phyloP scores from a whole-genome alignment of 768 basidiomycete genomes.

The Boletellus ananiceps region DNA sequence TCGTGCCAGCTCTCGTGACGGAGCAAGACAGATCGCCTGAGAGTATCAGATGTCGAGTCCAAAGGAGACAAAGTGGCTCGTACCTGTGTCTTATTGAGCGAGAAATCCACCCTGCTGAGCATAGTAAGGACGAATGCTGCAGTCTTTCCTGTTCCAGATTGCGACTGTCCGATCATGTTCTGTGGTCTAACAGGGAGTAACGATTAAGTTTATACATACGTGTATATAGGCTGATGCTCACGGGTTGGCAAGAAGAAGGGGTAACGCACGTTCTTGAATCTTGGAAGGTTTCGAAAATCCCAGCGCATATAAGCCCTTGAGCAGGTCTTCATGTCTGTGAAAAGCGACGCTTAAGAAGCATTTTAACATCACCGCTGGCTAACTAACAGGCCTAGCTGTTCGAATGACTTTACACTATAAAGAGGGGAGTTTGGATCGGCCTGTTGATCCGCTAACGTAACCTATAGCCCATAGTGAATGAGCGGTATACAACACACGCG shows the following conservation, averaged over 20 bases:
- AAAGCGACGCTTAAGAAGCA: slow-evolving; percentile 5
- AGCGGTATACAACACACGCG: background rate
- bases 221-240: slow-evolving; percentile 35
- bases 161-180: slow-evolving; percentile 99
- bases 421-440: slow-evolving; percentile 94
- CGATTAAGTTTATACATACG: slow-evolving; percentile 5
- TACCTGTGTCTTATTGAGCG: slow-evolving; percentile 80
- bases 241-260: slow-evolving; percentile 87
- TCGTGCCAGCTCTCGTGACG: slow-evolving; percentile 94
- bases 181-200: slow-evolving; percentile 58
- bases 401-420: slow-evolving; percentile 89
- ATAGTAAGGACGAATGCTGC: slow-evolving; percentile 97
- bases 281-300: slow-evolving; percentile 98
- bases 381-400: slow-evolving; percentile 89
- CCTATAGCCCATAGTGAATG: slow-evolving; percentile 42
- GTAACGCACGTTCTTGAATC: slow-evolving; percentile 95
- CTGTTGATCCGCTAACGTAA: slow-evolving; percentile 96
- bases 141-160: slow-evolving; percentile 98
- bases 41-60: slow-evolving; percentile 4
- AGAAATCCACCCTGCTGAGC: slow-evolving; percentile 89
- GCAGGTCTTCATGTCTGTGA: slow-evolving; percentile 74
- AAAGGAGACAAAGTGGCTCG: slow-evolving; percentile 9
- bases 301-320: slow-evolving; percentile 93
- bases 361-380: background rate
- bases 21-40: slow-evolving; percentile 95